Evolutionary conservation across 768 basidiomycete genomes (phyloP).

Genomic region (Naganishia vaughanmartiniae): DNA sequence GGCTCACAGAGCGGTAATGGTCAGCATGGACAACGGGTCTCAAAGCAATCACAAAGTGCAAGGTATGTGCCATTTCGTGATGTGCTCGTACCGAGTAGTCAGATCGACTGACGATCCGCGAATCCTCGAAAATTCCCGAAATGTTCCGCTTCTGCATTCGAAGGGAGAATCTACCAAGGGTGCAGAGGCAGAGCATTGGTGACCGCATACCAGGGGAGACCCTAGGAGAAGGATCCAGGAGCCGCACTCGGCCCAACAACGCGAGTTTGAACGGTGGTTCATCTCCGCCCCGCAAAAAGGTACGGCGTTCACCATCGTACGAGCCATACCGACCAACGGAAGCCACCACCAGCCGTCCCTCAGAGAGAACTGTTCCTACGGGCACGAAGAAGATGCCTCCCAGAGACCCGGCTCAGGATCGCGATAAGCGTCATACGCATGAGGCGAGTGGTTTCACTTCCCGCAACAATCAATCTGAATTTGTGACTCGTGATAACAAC

Average conservation of each 20-base stretch:
- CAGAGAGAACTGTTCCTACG: not conserved
- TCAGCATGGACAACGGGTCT: not conserved
- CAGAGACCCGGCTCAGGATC: not conserved
- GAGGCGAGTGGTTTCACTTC: not conserved
- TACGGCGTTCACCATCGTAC: conserved; percentile 21
- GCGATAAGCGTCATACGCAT: not conserved
- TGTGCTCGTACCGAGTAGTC: not conserved
- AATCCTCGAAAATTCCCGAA: not conserved
- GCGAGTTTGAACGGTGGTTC: not conserved
- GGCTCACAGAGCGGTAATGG: not conserved
- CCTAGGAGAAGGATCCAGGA: no score
- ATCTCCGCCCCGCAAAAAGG: conserved; percentile 10
- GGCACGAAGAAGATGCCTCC: not conserved
- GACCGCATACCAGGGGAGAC: not conserved
- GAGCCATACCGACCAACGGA: conserved; percentile 1
- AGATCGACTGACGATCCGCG: not conserved
- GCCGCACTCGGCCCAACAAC: not conserved
- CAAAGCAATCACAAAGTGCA: not conserved
- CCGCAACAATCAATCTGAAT: not conserved
- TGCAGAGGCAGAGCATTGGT: not conserved
- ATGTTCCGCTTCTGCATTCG: not conserved
- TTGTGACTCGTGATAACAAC: no score
- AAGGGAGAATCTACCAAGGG: not conserved
- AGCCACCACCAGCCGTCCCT: not conserved
- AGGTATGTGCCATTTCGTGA: not conserved